Percentiles rank a stretch among this genome's conserved stretches.
Evolutionary conservation across 257 asterid species (phyloP).

Genomic region (Scutellaria galericulata): DNA sequence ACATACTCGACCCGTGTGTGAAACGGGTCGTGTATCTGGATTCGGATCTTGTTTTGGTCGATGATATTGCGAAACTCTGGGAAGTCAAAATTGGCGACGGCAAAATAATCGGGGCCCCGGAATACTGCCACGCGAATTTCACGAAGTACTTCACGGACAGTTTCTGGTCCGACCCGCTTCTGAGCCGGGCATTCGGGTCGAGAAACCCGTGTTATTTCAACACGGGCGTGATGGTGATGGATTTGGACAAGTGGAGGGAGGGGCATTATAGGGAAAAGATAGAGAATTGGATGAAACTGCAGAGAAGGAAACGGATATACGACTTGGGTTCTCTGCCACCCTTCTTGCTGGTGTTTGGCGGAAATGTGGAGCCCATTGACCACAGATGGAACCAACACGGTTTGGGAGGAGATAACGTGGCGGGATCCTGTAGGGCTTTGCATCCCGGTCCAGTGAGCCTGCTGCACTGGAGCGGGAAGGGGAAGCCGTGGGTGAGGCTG

Average conservation of each 20-base stretch:
- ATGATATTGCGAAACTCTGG: slow-evolving; percentile 69
- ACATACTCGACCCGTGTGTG: slow-evolving; percentile 67
- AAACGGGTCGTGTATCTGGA: slow-evolving; percentile 74
- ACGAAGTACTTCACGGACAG: slow-evolving; percentile 64
- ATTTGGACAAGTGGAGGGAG: slow-evolving; percentile 65
- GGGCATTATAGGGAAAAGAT: slow-evolving; percentile 64
- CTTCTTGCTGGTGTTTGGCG: slow-evolving; percentile 45
- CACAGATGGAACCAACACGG: slow-evolving; percentile 65
- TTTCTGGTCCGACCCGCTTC: slow-evolving; percentile 73
- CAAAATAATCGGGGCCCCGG: slow-evolving; percentile 70
- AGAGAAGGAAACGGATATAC: slow-evolving; percentile 56
- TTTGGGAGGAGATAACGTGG: slow-evolving; percentile 79
- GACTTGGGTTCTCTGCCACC: slow-evolving; percentile 49
- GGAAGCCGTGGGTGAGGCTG: slow-evolving; percentile 84
- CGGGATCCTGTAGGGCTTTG: slow-evolving; percentile 72
- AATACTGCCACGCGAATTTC: slow-evolving; percentile 85
- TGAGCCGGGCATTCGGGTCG: slow-evolving; percentile 58
- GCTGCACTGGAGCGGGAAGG: slow-evolving; percentile 64
- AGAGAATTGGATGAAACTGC: slow-evolving; percentile 86
- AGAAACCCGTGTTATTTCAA: slow-evolving; percentile 70
- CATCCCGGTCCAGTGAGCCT: slow-evolving; percentile 86
- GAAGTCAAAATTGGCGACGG: slow-evolving; percentile 34
- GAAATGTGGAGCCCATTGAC: slow-evolving; percentile 45
- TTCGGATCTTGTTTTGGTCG: slow-evolving; percentile 73
- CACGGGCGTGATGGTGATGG: slow-evolving; percentile 90